Percentiles rank a stretch among this genome's conserved stretches.
phyloP scores from a whole-genome alignment of 163 green algal species.

The Chloromonas sp. region DNA sequence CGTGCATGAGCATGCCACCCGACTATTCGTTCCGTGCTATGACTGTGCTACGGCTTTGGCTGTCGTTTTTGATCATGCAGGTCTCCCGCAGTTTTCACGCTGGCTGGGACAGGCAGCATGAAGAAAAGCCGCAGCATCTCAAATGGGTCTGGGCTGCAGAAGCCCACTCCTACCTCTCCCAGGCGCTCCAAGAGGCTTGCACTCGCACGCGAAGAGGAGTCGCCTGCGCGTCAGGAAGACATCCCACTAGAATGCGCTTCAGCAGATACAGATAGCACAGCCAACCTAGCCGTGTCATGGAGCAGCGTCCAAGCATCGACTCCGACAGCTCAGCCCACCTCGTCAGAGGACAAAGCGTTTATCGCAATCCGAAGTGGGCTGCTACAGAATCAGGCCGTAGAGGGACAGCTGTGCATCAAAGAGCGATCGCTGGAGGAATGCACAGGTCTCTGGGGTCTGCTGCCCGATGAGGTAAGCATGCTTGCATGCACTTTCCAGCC shows the following conservation, averaged over 20 bases:
- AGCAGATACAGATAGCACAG: too few relatives aligned
- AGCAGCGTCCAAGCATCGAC: too few relatives aligned
- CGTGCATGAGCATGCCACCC: too few relatives aligned
- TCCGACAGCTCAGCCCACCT: too few relatives aligned
- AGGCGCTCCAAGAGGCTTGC: not conserved
- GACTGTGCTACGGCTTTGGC: too few relatives aligned
- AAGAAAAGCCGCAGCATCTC: not conserved
- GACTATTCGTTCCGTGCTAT: too few relatives aligned
- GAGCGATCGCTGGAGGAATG: not conserved
- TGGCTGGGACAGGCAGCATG: not conserved
- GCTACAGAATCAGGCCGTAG: not conserved
- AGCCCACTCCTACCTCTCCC: not conserved
- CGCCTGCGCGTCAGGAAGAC: too few relatives aligned
- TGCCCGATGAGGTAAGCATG: constrained; percentile 23
- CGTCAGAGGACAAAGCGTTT: not conserved
- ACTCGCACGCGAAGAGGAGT: not conserved
- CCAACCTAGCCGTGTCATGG: too few relatives aligned
- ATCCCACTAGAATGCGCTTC: too few relatives aligned
- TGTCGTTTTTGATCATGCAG: too few relatives aligned
- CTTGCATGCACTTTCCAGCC: too few relatives aligned
- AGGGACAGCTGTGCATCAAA: not conserved
- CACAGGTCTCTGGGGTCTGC: constrained; percentile 20
- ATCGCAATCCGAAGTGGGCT: not conserved
- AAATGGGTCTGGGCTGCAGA: not conserved
- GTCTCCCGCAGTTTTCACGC: too few relatives aligned